phyloP scores from a whole-genome alignment of 352 stramenopile genomes.

The Pythium brassicae region DNA sequence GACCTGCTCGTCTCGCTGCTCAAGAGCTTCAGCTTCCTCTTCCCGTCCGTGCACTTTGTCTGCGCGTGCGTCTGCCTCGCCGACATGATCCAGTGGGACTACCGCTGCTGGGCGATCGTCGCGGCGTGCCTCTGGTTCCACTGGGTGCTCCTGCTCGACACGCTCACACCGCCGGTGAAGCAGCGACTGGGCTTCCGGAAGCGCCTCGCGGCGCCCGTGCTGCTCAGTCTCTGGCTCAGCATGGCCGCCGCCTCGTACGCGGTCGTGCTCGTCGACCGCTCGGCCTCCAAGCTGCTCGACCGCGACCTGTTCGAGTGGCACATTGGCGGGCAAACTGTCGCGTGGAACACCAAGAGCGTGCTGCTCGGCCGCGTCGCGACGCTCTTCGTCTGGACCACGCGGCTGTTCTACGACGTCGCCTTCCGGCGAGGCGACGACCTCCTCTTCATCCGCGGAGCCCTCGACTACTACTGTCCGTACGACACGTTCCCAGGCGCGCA shows the following conservation, averaged over 20 bases:
- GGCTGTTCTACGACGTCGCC: constrained; percentile 27
- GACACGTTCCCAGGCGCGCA: constrained; percentile 31
- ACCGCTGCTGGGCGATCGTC: constrained; percentile 14
- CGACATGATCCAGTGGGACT: constrained; percentile 28
- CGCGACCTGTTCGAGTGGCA: constrained; percentile 21
- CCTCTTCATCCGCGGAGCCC: constrained; percentile 26
- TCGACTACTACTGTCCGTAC: constrained; percentile 41
- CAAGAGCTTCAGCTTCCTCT: constrained; percentile 20
- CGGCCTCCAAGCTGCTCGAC: constrained; percentile 20
- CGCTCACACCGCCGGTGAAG: constrained; percentile 30
- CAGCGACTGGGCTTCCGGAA: constrained; percentile 19
- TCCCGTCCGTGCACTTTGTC: constrained; percentile 18
- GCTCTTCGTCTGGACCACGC: constrained; percentile 32
- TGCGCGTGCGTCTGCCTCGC: constrained; percentile 15
- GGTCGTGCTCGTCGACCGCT: constrained; percentile 20
- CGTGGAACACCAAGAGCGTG: constrained; percentile 27
- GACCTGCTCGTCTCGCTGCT: constrained; percentile 17
- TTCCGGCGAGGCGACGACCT: constrained; percentile 30
- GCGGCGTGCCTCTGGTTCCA: constrained; percentile 49
- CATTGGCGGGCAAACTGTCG: constrained; percentile 14
- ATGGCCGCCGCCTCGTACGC: constrained; percentile 27
- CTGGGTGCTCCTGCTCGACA: constrained; percentile 39
- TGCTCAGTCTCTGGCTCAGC: constrained; percentile 14
- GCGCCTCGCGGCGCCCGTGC: constrained; percentile 14
- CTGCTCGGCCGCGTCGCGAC: constrained; percentile 37